Evolutionary conservation across 306 rosid species (phyloP).

Genomic region (Cicer pinnatifidum): DNA sequence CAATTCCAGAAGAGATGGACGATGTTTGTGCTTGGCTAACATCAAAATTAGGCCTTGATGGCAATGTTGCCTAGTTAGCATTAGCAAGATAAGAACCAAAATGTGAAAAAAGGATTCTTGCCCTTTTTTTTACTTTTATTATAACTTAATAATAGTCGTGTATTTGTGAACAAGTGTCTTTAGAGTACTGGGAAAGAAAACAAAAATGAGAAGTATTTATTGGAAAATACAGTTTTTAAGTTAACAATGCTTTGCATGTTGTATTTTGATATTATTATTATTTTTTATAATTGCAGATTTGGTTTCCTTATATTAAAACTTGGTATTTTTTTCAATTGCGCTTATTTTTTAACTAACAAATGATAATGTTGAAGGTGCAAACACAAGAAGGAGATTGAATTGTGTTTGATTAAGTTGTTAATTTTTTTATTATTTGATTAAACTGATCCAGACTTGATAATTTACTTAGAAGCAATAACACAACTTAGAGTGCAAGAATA

Average conservation of each 20-base stretch:
- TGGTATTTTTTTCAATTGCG: no score
- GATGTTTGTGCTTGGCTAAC: constrained; percentile 81
- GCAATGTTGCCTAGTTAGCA: constrained; percentile 51
- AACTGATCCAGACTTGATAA: no score
- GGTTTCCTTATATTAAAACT: no score
- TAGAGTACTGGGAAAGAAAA: neutral
- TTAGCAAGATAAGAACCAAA: constrained; percentile 20
- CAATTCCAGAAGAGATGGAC: constrained; percentile 93
- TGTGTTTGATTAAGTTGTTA: no score
- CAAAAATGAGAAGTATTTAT: neutral
- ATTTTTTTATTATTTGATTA: no score
- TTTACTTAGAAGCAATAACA: no score
- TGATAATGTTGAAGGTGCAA: no score
- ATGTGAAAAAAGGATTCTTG: neutral
- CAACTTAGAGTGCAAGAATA: no score
- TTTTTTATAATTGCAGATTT: no score
- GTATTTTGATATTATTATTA: neutral
- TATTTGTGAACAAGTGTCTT: constrained; percentile 14
- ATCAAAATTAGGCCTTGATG: constrained; percentile 81
- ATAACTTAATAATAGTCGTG: neutral
- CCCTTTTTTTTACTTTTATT: neutral
- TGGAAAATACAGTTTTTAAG: neutral
- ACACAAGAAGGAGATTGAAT: no score
- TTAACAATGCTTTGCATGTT: neutral
- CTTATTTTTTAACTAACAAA: no score